A percentile compares a stretch with the other conserved stretches of the same genome.
Conservation (phyloP, 2,329 filamentous ascomycete genomes). For the Dothistroma septosporum region DNA sequence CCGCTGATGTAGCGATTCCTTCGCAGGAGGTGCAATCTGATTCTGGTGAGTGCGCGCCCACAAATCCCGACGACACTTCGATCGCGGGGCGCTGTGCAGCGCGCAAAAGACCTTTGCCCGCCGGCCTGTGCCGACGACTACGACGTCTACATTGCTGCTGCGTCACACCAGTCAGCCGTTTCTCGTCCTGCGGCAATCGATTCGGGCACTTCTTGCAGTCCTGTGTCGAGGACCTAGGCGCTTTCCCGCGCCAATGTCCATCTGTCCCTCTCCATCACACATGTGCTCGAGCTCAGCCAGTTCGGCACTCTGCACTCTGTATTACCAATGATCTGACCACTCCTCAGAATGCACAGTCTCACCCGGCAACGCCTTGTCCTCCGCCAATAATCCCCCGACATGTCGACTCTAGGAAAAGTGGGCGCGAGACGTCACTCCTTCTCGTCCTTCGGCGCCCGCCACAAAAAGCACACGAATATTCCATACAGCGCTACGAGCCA, state of each 20-base stretch:
- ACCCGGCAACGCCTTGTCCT: slow-evolving; percentile 1
- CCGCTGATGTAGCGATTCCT: background rate
- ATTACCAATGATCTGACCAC: slow-evolving; percentile 15
- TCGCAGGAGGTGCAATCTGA: background rate
- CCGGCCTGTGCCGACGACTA: background rate
- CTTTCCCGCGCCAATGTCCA: background rate
- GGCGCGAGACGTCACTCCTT: slow-evolving; percentile 31
- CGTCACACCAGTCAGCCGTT: background rate
- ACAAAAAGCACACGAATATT: slow-evolving; percentile 36
- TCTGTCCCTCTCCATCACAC: background rate
- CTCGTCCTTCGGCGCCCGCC: slow-evolving; percentile 24
- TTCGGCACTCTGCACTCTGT: background rate
- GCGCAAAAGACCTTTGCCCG: background rate
- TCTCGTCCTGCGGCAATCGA: background rate
- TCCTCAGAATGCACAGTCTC: slow-evolving; percentile 9
- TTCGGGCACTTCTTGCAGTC: background rate
- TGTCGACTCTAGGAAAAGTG: slow-evolving; percentile 18
- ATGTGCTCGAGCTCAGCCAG: background rate
- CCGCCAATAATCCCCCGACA: slow-evolving; percentile 6
- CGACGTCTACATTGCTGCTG: background rate
- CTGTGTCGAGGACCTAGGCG: too few relatives aligned
- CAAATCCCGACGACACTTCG: background rate
- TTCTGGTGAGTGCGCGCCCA: background rate
- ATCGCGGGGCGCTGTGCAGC: background rate
- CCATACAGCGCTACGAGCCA: slow-evolving; percentile 44